These are phyloP conservation scores for Phyllosticta paracitricarpa DNA, from an alignment of 2,329 filamentous ascomycete species.

Conservation along the genomic window DNA sequence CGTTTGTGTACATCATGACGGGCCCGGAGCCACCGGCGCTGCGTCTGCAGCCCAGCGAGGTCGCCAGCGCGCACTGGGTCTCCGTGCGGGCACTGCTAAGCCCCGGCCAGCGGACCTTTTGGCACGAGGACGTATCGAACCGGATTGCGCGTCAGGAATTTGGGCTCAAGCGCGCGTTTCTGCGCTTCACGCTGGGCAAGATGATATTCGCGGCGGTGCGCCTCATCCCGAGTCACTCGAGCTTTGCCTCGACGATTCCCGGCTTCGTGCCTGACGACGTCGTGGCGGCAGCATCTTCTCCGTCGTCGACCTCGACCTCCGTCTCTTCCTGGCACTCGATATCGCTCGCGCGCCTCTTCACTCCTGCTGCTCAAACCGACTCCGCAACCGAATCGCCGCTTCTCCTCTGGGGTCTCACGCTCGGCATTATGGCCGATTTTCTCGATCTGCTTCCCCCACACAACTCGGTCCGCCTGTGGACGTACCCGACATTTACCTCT, in stretches of 20 bases:
- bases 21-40: constrained; percentile 46
- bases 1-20: constrained; percentile 56
- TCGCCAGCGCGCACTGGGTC: constrained; percentile 61
- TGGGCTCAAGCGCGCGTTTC: constrained; percentile 43
- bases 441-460: constrained; percentile 57
- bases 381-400: constrained; percentile 37
- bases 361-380: constrained; percentile 25
- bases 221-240: constrained; percentile 51
- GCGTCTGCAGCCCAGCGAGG: constrained; percentile 56
- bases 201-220: constrained; percentile 60
- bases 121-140: constrained; percentile 54
- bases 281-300: constrained; percentile 2
- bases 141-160: constrained; percentile 49
- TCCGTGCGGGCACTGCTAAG: constrained; percentile 52
- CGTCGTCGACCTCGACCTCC: not conserved
- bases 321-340: constrained; percentile 11
- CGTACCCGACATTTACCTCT: constrained; percentile 58
- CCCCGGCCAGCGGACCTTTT: constrained; percentile 49
- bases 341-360: constrained; percentile 13
- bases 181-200: constrained; percentile 49
- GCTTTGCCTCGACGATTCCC: constrained; percentile 45
- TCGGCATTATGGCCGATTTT: constrained; percentile 58
- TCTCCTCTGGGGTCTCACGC: constrained; percentile 58
- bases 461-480: constrained; percentile 53
- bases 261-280: constrained; percentile 35